Conservation (phyloP, 352 stramenopile genomes). For the Aphanomyces euteiches region DNA sequence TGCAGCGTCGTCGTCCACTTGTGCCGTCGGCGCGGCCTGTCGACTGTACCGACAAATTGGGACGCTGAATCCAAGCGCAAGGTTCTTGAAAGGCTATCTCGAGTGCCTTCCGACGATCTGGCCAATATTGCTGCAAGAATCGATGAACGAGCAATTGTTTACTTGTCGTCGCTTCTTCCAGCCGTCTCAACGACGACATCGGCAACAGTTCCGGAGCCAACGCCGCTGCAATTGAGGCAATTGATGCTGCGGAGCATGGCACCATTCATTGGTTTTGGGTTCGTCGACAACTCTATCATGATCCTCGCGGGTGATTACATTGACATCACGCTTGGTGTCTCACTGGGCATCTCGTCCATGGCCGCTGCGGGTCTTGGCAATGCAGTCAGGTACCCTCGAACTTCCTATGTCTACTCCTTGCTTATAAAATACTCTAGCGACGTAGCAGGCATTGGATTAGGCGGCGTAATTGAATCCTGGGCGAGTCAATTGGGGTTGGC, state of each 20-base stretch:
- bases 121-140: neutral
- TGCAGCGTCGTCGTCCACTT: neutral
- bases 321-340: conserved; percentile 72
- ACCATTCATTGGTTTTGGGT: conserved; percentile 96
- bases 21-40: neutral
- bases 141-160: neutral
- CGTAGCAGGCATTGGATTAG: conserved; percentile 39
- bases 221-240: conserved; percentile 7
- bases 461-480: conserved; percentile 79
- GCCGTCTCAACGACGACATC: neutral
- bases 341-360: conserved; percentile 85
- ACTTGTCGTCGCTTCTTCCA: conserved; percentile 7
- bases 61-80: neutral
- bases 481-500: conserved; percentile 61
- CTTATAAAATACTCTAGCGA: conserved; percentile 5
- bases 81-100: conserved; percentile 12
- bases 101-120: conserved; percentile 10
- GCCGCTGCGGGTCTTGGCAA: conserved; percentile 82
- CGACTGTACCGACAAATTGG: neutral
- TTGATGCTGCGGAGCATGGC: conserved; percentile 51
- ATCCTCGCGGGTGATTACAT: conserved; percentile 86
- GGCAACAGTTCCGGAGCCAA: neutral
- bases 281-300: conserved; percentile 98
- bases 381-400: conserved; percentile 56
- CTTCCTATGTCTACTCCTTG: conserved; percentile 44